Evolutionary conservation across 176 grass and related monocot genomes (phyloP).

Genomic region (Avena sativa): DNA sequence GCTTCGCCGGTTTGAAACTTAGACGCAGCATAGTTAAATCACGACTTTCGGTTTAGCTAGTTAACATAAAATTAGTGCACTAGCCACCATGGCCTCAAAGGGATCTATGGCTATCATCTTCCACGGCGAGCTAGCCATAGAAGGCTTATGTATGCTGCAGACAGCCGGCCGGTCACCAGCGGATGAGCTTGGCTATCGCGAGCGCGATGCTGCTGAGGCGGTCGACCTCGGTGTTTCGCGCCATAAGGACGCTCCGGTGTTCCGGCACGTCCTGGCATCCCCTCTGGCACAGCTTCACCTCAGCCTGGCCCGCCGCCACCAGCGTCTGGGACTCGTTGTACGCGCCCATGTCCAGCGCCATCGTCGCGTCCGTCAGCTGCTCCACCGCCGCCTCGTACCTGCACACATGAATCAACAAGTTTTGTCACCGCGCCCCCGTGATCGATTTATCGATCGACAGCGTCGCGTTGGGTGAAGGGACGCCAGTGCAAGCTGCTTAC

Average conservation of each 20-base stretch:
- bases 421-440: background rate
- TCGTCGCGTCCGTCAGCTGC: constrained; percentile 59
- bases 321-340: constrained; percentile 52
- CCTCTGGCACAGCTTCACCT: constrained; percentile 65
- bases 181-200: constrained; percentile 54
- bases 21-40: background rate
- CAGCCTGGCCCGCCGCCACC: constrained; percentile 53
- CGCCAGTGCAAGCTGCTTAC: constrained; percentile 3
- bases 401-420: background rate
- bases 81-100: background rate
- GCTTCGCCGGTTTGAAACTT: too few relatives aligned
- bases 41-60: background rate
- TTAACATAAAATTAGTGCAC: background rate
- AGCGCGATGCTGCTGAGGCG: constrained; percentile 65
- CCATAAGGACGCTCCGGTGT: constrained; percentile 57
- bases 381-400: constrained; percentile 76
- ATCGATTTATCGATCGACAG: background rate
- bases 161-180: background rate
- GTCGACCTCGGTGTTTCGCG: constrained; percentile 62
- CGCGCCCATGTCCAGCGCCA: constrained; percentile 48
- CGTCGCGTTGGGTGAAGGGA: background rate
- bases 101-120: background rate
- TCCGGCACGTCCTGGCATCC: constrained; percentile 48
- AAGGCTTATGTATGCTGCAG: background rate
- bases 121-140: background rate